Base-by-base conservation (phyloP, 2,329 filamentous ascomycete species). In the Monosporascus cannonballus region DNA sequence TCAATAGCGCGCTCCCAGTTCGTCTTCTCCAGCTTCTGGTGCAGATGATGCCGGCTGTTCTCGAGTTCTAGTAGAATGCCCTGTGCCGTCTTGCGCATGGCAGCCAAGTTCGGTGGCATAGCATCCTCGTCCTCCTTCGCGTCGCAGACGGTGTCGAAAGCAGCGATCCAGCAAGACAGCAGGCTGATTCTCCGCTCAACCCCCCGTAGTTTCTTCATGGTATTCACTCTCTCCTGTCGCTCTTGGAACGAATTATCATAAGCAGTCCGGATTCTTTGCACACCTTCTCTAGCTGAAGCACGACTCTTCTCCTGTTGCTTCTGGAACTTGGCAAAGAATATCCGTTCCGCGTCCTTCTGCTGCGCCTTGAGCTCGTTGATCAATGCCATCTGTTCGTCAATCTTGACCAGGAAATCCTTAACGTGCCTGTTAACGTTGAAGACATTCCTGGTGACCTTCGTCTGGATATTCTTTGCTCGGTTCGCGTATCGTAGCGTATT, bases 391-490 rank as follows among this genome's bases (percentile, higher is more conserved):
- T 99, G 93, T 73, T 99, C 94, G 67, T 99, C 93, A 64, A 99
- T 99, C 79, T 97, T 97, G 76, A 96, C 94, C 68, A 99, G 74
- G 73, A 96, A 99, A 71, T 99, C 94, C 76, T 99, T 99, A 65
- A 99, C 94, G 72, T 99, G 94, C 56, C 94, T 88, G 69, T 99
- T 96, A 58, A 99, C 94, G 69, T 99, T 99, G 75, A 95, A 99
- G 24, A 97, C 92, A 67, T 99, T 99, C 64, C 92, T 86, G n/a
- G 94, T 96, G 53, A 96, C 91, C 78, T 99, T 99, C 54, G 94
- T 99, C 74, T 97, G 95, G 67, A 99, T 99, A 66, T 99, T 99
- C 81, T 99, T 99, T 54, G 94, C 94, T 61, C 94, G 83, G 71
- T 99, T 97, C 48, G 94, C 94, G 66, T 99, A 99, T 63, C 95